Conservation (phyloP, 2,329 filamentous ascomycete genomes). For the Fusarium nisikadoi region DNA sequence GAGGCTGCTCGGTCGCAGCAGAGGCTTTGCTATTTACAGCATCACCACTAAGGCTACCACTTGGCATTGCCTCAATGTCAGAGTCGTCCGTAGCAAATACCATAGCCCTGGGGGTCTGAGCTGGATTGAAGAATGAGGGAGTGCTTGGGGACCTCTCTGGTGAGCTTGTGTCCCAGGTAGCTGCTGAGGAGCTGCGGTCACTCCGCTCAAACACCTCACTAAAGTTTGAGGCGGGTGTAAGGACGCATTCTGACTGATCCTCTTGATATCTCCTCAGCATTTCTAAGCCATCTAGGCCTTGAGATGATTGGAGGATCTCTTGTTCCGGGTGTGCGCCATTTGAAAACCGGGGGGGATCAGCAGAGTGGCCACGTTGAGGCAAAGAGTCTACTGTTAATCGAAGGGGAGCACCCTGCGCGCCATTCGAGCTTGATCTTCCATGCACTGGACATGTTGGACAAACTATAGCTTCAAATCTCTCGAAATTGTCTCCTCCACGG, state of each 20-base stretch:
- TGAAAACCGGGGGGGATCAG: neutral
- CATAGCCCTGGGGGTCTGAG: conserved; percentile 45
- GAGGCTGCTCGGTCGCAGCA: neutral
- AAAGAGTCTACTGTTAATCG: neutral
- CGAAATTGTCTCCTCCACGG: neutral
- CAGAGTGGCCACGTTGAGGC: conserved; percentile 5
- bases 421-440: conserved; percentile 7
- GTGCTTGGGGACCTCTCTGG: conserved; percentile 28
- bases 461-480: conserved; percentile 12
- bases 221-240: neutral
- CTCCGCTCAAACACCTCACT: conserved; percentile 32
- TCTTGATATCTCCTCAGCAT: neutral
- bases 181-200: conserved; percentile 23
- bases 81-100: conserved; percentile 4
- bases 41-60: neutral
- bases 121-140: conserved; percentile 39
- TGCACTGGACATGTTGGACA: conserved; percentile 25
- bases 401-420: neutral
- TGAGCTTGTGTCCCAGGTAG: conserved; percentile 20
- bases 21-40: neutral
- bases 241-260: neutral
- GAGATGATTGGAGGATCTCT: neutral
- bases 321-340: conserved; percentile 48
- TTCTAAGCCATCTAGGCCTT: neutral
- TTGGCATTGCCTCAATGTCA: conserved; percentile 6